Evolutionary conservation across 1,284 basidiomycete genomes (phyloP), one percentile per base, ranked within the genome.

Genomic region (Ganoderma leucocontextum): DNA sequence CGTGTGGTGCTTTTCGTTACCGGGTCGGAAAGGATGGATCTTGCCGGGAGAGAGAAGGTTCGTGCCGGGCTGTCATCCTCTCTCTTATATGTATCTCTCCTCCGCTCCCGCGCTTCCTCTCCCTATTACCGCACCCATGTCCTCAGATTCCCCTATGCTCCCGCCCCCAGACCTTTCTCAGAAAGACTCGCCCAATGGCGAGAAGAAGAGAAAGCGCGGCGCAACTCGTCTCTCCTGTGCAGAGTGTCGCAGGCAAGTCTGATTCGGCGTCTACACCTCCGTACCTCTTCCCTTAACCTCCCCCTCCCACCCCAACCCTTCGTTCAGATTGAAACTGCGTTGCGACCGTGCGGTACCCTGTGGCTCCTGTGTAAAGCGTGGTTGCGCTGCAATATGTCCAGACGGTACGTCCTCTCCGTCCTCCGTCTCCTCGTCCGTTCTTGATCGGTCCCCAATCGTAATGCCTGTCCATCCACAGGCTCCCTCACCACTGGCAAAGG

Each of bases 401-500:
- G 85, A 86, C 72, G 85, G 85, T 85, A 67, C 72, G 82, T 77
- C 67, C 17, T 9, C 62, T 17, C 59, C 39, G 41, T 44, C 42
- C 35, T 22, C 41, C 22, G 22, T 63, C 47, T 22, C 29, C 62
- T 67, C 68, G 10, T 66, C 60, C 60, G 49, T 33, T 60, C 57
- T 47, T 57, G 33, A 44, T 64, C 63, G 41, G 41, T 63, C 59
- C 29, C 60, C 63, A 44, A 49, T 47, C 33, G 60, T 60, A 38
- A 49, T 42, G 52, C 39, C 52, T 25, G 38, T 60, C 35, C 35
- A 13, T 19, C 29, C 39, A 4, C 58, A 86, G 92, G 92, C 62
- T 92, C 91, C 33, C 81, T 93, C 59, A 93, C 91, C 9, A 93
- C 91, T 52, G 91, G 91, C 8, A 90, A 92, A 78, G 92, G 92